phyloP scores from a whole-genome alignment of 352 stramenopile genomes.

The Pythium apleroticum region DNA sequence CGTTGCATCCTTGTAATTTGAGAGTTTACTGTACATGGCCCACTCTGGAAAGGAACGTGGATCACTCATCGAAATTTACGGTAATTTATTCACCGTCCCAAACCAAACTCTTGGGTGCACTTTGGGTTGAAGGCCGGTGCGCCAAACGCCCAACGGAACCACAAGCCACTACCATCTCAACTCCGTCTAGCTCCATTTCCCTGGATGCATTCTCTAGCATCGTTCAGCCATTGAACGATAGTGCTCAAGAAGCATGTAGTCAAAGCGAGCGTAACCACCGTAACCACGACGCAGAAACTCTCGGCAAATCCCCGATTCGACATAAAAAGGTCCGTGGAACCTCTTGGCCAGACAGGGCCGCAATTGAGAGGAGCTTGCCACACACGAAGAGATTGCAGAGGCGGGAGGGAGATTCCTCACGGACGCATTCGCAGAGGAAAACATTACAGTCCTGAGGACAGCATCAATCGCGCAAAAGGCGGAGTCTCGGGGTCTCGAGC shows the following conservation, averaged over 20 bases:
- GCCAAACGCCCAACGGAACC: background rate
- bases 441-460: background rate
- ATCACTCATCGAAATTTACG: constrained; percentile 8
- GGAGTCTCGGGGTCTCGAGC: background rate
- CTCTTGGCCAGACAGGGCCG: background rate
- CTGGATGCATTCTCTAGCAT: background rate
- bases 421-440: too few species aligned
- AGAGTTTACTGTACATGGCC: background rate
- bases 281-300: background rate
- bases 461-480: background rate
- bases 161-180: background rate
- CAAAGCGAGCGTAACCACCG: constrained; percentile 3
- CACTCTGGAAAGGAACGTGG: too few species aligned
- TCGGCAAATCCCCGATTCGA: background rate
- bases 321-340: background rate
- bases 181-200: background rate
- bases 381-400: constrained; percentile 5
- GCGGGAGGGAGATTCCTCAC: background rate
- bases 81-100: constrained; percentile 1
- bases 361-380: background rate
- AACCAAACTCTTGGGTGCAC: background rate
- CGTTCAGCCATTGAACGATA: too few species aligned
- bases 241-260: too few species aligned
- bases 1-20: background rate
- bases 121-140: background rate